Percentiles rank a stretch among this genome's conserved stretches.
phyloP scores from a whole-genome alignment of 1,139 yeast species.

The Suhomyces yuchorum region DNA sequence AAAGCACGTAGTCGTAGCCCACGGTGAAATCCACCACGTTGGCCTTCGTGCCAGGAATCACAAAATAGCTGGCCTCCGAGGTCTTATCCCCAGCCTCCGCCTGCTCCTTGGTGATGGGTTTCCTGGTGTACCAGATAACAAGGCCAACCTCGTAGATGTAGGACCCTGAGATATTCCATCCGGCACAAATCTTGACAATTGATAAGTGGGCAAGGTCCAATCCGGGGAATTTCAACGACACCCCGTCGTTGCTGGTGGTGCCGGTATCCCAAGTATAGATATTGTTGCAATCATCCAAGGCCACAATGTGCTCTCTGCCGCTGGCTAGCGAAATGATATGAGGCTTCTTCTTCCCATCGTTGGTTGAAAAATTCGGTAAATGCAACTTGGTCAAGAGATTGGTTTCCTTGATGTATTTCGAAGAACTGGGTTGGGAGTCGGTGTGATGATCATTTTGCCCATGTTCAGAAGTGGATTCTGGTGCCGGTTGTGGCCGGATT shows the following conservation, averaged over 20 bases:
- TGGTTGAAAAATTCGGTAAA: slow-evolving; percentile 23
- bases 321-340: slow-evolving; percentile 54
- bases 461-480: not conserved
- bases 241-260: slow-evolving; percentile 45
- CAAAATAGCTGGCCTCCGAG: slow-evolving; percentile 39
- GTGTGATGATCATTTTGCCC: not conserved
- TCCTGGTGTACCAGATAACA: slow-evolving; percentile 59
- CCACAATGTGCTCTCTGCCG: slow-evolving; percentile 70
- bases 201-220: slow-evolving; percentile 10
- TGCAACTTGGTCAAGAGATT: slow-evolving; percentile 32
- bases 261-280: slow-evolving; percentile 70
- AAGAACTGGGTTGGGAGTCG: not conserved
- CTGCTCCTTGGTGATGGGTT: slow-evolving; percentile 28
- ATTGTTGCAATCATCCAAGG: slow-evolving; percentile 52
- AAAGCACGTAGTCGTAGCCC: slow-evolving; percentile 54
- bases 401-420: slow-evolving; percentile 26
- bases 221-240: slow-evolving; percentile 44
- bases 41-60: slow-evolving; percentile 42
- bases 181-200: slow-evolving; percentile 58
- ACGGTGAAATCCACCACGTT: slow-evolving; percentile 59
- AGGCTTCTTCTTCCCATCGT: slow-evolving; percentile 19
- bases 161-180: slow-evolving; percentile 67
- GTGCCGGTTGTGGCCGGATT: not conserved
- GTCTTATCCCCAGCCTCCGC: slow-evolving; percentile 21
- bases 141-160: slow-evolving; percentile 55